Conservation (phyloP, 148 eudicot genomes). For the Cornus controversa region DNA sequence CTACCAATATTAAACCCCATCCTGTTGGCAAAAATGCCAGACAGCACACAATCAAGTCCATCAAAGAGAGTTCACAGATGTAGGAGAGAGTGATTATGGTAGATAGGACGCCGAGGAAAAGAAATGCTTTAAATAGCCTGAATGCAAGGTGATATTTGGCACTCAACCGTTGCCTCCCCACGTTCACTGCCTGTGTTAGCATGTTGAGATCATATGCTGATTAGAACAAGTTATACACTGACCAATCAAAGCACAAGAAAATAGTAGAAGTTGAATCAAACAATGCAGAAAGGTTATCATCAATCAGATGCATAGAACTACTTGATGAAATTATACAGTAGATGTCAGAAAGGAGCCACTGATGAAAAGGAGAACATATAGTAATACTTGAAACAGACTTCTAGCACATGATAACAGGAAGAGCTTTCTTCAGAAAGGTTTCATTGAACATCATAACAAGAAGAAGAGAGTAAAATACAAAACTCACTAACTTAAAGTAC, state of each 20-base stretch:
- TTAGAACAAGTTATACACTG: neutral
- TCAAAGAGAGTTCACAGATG: constrained; percentile 61
- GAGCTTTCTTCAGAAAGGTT: neutral
- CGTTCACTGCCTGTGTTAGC: constrained; percentile 52
- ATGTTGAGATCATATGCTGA: constrained; percentile 10
- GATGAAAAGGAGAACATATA: neutral
- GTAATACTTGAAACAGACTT: neutral
- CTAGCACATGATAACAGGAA: neutral
- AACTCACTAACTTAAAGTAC: neutral
- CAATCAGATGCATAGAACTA: neutral
- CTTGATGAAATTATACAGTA: neutral
- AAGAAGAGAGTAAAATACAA: no score
- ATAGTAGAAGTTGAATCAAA: neutral
- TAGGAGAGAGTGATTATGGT: constrained; percentile 61
- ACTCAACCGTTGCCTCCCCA: constrained; percentile 64
- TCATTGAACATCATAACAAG: no score
- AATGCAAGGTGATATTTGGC: constrained; percentile 71
- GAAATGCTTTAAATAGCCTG: constrained; percentile 76
- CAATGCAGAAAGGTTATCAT: neutral
- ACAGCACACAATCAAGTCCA: constrained; percentile 80
- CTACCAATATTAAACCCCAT: constrained; percentile 91
- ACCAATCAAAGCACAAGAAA: neutral
- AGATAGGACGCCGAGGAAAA: constrained; percentile 68
- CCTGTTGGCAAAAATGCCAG: constrained; percentile 92
- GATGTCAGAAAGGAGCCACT: neutral